phyloP scores from a whole-genome alignment of 1,284 basidiomycete species.

The Cryptococcus neoformans region DNA sequence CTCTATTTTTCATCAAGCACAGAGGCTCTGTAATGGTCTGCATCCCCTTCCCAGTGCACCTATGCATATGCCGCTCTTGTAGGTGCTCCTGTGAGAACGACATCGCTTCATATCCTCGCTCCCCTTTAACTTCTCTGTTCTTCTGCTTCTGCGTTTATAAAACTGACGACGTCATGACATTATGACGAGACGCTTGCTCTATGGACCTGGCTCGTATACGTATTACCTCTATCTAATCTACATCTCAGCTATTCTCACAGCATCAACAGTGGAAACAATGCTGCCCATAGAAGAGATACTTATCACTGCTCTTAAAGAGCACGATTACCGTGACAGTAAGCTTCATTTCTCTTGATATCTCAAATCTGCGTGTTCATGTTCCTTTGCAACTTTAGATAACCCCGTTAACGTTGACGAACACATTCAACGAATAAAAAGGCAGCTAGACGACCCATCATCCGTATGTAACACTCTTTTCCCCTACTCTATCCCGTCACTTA shows the following conservation, averaged over 20 bases:
- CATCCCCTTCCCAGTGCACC: too few relatives aligned
- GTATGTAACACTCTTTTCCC: constrained; percentile 5
- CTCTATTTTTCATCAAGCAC: too few relatives aligned
- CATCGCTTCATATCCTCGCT: too few relatives aligned
- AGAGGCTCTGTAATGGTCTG: too few relatives aligned
- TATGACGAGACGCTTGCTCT: background rate
- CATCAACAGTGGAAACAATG: constrained; percentile 14
- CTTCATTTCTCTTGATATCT: too few relatives aligned
- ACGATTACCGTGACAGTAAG: constrained; percentile 17
- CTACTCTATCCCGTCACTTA: background rate
- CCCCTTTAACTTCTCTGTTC: too few relatives aligned
- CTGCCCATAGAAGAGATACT: constrained; percentile 28
- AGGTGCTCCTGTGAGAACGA: too few relatives aligned
- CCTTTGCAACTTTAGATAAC: constrained; percentile 1
- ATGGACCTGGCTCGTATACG: background rate
- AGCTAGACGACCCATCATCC: constrained; percentile 9
- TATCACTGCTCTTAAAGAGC: constrained; percentile 34
- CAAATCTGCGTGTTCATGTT: background rate
- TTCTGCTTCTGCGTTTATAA: too few relatives aligned
- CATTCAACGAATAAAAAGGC: constrained; percentile 6
- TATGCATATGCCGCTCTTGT: too few relatives aligned
- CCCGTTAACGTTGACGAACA: constrained; percentile 4
- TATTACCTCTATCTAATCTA: background rate
- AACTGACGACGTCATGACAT: too few relatives aligned
- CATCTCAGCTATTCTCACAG: background rate